Evolutionary conservation across 108 stramenopile genomes (phyloP), one percentile per base, ranked within the genome.

Genomic region (Cylindrotheca closterium): DNA sequence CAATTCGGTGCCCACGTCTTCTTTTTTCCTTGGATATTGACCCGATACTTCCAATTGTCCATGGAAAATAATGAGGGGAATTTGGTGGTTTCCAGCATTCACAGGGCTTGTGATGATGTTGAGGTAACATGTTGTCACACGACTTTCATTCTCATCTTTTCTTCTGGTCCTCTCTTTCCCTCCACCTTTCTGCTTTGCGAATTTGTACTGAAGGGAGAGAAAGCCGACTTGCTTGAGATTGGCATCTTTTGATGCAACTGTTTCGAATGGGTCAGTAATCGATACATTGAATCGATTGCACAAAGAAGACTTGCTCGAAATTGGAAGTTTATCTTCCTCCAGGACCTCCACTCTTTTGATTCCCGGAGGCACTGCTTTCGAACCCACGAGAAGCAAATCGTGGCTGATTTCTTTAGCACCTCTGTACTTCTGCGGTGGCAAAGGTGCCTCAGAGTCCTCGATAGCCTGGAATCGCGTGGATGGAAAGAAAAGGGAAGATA

Each of bases 221-320:
- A 58, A 62, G 19, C 79, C 79, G 42, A 79, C 18, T 23, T 74
- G 65, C 21, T 69, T 32, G 30, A 64, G 65, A 5, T 51, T 65
- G 23, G 28, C 31, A 23, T 63, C 68, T 17, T 23, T 42, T 42
- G 10, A 10, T 4, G 29, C 26, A 1, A 21, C 4, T 23, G 61
- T 7, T 34, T 66, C 32, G 15, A 55, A 33, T 10, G 15, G 42
- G 3, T n/a, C 37, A 28, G 34, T 21, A 2, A 34, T 26, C 22
- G 77, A 78, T 21, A 74, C 79, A 30, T 79, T 57, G 48, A 79
- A 79, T 27, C 69, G 61, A 18, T 51, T 31, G 24, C 79, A 79
- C 1, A 60, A 47, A 33, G 65, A 63, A 0, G 61, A 54, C 10
- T 26, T 52, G 18, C 42, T 48, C 3, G 47, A n/a, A 47, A 59